Percentiles rank a stretch among this genome's conserved stretches.
Evolutionary conservation across 2,329 filamentous ascomycete species (phyloP).

Genomic region (Botrytis porri): DNA sequence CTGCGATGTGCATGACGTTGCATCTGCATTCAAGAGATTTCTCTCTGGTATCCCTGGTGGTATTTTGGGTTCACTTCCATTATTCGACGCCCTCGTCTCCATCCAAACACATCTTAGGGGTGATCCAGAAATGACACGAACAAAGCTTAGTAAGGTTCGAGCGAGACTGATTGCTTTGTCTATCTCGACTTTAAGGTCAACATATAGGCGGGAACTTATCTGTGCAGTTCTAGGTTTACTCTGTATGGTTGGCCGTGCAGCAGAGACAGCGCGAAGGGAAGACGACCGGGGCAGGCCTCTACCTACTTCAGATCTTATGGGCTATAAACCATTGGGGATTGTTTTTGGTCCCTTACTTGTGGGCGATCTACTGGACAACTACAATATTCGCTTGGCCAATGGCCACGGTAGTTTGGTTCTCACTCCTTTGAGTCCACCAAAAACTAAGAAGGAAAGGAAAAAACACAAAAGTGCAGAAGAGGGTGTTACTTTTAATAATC

Average conservation of each 20-base stretch:
- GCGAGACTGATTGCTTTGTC: slow-evolving; percentile 64
- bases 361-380: slow-evolving; percentile 54
- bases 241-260: slow-evolving; percentile 56
- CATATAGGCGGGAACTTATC: slow-evolving; percentile 60
- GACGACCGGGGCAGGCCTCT: slow-evolving; percentile 51
- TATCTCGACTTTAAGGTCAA: slow-evolving; percentile 56
- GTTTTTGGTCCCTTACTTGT: slow-evolving; percentile 64
- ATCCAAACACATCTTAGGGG: slow-evolving; percentile 56
- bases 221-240: slow-evolving; percentile 66
- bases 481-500: slow-evolving; percentile 27
- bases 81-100: slow-evolving; percentile 61
- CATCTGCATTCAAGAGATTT: slow-evolving; percentile 65
- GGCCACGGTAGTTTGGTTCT: slow-evolving; percentile 32
- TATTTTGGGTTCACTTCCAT: slow-evolving; percentile 58
- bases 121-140: slow-evolving; percentile 50
- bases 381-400: slow-evolving; percentile 40
- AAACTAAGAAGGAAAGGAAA: slow-evolving; percentile 44
- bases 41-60: slow-evolving; percentile 62
- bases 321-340: slow-evolving; percentile 59
- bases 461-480: slow-evolving; percentile 32
- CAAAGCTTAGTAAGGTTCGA: slow-evolving; percentile 55
- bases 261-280: slow-evolving; percentile 53
- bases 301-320: slow-evolving; percentile 59
- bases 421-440: slow-evolving; percentile 40
- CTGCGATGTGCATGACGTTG: slow-evolving; percentile 61